Evolutionary conservation across 2,329 filamentous ascomycete species (phyloP), one percentile per base, ranked within the genome.

Genomic region (Aspergillus fischeri): DNA sequence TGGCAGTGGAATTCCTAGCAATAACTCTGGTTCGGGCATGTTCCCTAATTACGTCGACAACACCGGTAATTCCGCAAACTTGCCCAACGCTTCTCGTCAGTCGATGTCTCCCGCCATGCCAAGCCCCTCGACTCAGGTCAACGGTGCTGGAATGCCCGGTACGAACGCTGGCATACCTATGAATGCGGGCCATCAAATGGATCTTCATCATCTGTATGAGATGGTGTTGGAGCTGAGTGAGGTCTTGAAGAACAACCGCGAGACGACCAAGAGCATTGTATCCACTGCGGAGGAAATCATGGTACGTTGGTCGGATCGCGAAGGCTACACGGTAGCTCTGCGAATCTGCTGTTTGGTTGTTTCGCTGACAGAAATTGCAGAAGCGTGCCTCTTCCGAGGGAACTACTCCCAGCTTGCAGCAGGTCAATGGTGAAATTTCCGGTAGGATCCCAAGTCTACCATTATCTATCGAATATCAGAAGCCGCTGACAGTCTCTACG

Each of bases 131-230:
- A 54, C 64, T 41, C 73, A 75, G 58, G 65, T 68, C 49, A 74
- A 75, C 53, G 74, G 72, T 21, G 67, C 64, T 32, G 68, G 69
- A 20, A 71, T 76, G 65, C 68, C 70, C 28, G 74, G 69, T 8
- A 73, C 76, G 67, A 73, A 70, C 53, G 65, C 66, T 5, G 67
- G 65, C 32, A 68, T 78, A 57, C 72, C 77, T 1, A 74, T 77
- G 71, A 78, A 77, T 58, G 78, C 78, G 8, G 79, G 79, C 10
- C 79, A 81, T 54, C 77, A 80, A 66, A 79, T 80, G 76, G 79
- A 81, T 60, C 69, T 81, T 50, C 78, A 80, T 59, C 76, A 80
- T 54, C 70, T 81, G 2, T 81, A 78, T 56, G 75, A 79, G 38
- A 80, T 80, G 73, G 76, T 81, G 28, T 65, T 78, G 53, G 79